phyloP scores from a whole-genome alignment of 2,329 filamentous ascomycete species.

The Colletotrichum spaethianum region DNA sequence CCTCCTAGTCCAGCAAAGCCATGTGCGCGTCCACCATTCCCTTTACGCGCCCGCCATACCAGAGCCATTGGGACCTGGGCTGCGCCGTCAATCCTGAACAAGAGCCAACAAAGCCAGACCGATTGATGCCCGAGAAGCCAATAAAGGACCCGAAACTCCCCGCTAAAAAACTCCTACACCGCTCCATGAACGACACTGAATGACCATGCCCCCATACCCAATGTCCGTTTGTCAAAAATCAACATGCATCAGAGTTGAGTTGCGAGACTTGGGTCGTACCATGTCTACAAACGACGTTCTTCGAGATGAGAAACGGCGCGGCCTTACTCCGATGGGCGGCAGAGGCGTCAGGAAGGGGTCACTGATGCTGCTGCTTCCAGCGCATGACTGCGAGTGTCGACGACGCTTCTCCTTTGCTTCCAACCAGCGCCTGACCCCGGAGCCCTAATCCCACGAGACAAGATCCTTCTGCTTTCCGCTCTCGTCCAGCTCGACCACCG shows the following conservation, averaged over 20 bases:
- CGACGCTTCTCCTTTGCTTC: conserved; percentile 37
- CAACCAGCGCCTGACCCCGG: conserved; percentile 40
- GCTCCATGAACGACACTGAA: not conserved
- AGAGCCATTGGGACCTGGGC: not conserved
- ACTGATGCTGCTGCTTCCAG: not conserved
- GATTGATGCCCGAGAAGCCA: not conserved
- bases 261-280: conserved; percentile 35
- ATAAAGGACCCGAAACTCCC: conserved; percentile 7
- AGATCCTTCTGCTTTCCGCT: conserved; percentile 65
- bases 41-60: not conserved
- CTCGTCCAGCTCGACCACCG: conserved; percentile 67
- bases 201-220: not conserved
- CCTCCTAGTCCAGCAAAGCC: not conserved
- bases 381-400: conserved; percentile 23
- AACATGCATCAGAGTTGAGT: conserved; percentile 28
- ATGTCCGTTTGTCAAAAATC: conserved; percentile 32
- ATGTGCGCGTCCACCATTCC: not conserved
- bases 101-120: not conserved
- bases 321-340: conserved; percentile 23
- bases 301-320: conserved; percentile 36
- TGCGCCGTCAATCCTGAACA: not conserved
- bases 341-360: conserved; percentile 17
- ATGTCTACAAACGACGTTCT: conserved; percentile 30
- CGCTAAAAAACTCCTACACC: not conserved
- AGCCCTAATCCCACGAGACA: conserved; percentile 60